Conservation (phyloP, 176 grass and related monocot species). For the Oryza glumipatula region DNA sequence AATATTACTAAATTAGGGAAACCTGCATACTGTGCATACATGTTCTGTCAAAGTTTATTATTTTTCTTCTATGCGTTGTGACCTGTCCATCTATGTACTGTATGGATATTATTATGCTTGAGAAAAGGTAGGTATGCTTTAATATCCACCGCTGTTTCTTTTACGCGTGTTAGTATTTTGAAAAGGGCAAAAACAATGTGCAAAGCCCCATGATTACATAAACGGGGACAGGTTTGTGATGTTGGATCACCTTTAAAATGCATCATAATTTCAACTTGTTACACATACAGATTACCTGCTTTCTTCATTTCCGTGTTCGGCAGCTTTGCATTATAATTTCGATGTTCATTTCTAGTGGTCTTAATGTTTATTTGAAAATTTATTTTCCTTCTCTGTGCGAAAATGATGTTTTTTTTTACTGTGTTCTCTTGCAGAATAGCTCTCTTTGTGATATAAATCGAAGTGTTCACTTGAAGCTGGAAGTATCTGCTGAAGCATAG, state of each 20-base stretch:
- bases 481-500: constrained; percentile 25
- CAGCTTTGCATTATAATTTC: not conserved
- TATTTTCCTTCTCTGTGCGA: not conserved
- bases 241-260: not conserved
- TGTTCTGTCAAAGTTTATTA: not conserved
- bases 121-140: not conserved
- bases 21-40: not conserved
- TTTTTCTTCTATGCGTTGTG: not conserved
- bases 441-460: constrained; percentile 17
- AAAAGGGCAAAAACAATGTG: not conserved
- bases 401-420: constrained; percentile 11
- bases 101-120: no score
- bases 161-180: not conserved
- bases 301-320: not conserved
- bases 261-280: not conserved
- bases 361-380: not conserved
- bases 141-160: not conserved
- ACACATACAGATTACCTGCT: not conserved
- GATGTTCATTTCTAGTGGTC: not conserved
- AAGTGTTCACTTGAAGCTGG: constrained; percentile 10
- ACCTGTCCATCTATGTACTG: not conserved
- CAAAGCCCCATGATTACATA: not conserved
- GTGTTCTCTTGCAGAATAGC: constrained; percentile 17
- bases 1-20: not conserved
- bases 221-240: not conserved